A percentile compares a stretch with the other conserved stretches of the same genome.
Conservation (phyloP, 345 rosid genomes). For the Passiflora organensis region DNA sequence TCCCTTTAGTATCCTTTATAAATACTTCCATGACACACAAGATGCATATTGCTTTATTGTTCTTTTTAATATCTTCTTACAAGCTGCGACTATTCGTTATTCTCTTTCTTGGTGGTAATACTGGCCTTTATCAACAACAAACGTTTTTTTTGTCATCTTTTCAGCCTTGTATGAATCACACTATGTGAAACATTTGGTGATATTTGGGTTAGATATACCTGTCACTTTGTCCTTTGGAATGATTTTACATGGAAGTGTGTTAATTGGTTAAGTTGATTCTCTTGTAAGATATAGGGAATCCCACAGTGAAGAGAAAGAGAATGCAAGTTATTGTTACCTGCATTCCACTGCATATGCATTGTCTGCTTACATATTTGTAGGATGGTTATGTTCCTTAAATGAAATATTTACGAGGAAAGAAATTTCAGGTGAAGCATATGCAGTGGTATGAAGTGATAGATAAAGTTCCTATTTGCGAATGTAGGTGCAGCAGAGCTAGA, state of each 20-base stretch:
- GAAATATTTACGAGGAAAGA: not conserved
- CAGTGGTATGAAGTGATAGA: conserved; percentile 78
- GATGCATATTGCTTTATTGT: not conserved
- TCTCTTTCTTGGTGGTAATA: too few relatives aligned
- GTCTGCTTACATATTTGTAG: not conserved
- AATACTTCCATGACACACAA: conserved; percentile 8
- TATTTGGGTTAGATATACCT: not conserved
- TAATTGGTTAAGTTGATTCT: not conserved
- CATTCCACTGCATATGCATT: not conserved
- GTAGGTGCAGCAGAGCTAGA: conserved; percentile 79
- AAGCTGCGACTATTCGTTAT: too few relatives aligned
- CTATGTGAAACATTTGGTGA: not conserved
- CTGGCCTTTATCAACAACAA: too few relatives aligned
- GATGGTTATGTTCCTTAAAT: not conserved
- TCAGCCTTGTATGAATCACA: too few relatives aligned
- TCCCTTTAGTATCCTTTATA: conserved; percentile 8
- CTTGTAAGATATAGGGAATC: not conserved
- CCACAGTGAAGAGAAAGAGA: not conserved
- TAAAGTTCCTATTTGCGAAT: conserved; percentile 73
- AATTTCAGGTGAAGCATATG: conserved; percentile 82
- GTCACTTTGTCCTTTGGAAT: not conserved
- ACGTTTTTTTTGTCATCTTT: too few relatives aligned
- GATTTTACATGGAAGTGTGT: not conserved
- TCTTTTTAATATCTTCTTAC: too few relatives aligned
- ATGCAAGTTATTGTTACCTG: not conserved